Evolutionary conservation across 2,329 filamentous ascomycete species (phyloP).

Genomic region (Fusarium sp.): DNA sequence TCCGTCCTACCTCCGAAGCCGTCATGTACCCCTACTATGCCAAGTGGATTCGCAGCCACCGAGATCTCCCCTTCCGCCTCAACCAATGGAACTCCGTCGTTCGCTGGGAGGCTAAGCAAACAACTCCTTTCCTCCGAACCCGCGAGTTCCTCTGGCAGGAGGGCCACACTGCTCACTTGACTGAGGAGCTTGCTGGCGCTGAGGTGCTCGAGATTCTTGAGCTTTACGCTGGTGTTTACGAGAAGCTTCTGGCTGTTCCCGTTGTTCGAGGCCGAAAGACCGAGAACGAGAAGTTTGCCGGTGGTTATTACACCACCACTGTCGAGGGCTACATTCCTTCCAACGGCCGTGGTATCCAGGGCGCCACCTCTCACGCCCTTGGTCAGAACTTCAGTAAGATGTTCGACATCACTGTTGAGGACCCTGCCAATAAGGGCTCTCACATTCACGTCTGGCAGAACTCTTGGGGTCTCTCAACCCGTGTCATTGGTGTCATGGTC

Average conservation of each 20-base stretch:
- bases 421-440: slow-evolving; percentile 82
- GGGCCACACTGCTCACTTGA: slow-evolving; percentile 90
- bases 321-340: slow-evolving; percentile 97
- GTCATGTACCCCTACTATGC: slow-evolving; percentile 97
- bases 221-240: slow-evolving; percentile 90
- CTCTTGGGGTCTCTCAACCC: slow-evolving; percentile 97
- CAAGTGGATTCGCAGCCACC: slow-evolving; percentile 96
- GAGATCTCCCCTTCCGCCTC: slow-evolving; percentile 90
- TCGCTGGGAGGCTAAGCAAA: slow-evolving; percentile 97
- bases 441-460: slow-evolving; percentile 96
- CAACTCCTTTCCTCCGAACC: slow-evolving; percentile 85
- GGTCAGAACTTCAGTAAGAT: slow-evolving; percentile 99
- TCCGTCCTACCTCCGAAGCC: slow-evolving; percentile 75
- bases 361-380: slow-evolving; percentile 91
- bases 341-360: slow-evolving; percentile 96
- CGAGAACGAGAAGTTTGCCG: slow-evolving; percentile 97
- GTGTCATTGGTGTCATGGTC: slow-evolving; percentile 98
- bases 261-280: slow-evolving; percentile 96
- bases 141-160: slow-evolving; percentile 99
- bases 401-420: slow-evolving; percentile 98
- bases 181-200: slow-evolving; percentile 79
- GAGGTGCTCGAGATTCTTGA: slow-evolving; percentile 96
- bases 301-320: slow-evolving; percentile 95
- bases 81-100: slow-evolving; percentile 98
- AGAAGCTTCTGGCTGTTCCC: slow-evolving; percentile 92